Conservation (phyloP, 2,329 filamentous ascomycete species). For the Volutella citrinella region DNA sequence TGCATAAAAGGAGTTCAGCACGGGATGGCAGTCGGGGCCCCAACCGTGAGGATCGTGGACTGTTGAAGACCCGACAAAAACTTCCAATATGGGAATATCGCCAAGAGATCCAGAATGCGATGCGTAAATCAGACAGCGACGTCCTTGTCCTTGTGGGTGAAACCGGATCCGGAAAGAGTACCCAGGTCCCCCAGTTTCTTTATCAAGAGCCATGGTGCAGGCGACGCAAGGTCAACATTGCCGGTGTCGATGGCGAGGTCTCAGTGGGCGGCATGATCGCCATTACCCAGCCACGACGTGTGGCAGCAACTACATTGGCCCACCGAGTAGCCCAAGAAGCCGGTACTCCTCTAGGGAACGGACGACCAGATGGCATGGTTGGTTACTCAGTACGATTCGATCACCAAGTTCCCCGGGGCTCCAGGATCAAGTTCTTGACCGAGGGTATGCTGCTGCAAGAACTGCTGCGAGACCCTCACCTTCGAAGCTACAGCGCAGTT, state of each 20-base stretch:
- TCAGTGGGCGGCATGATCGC: conserved; percentile 77
- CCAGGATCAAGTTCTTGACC: conserved; percentile 88
- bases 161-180: conserved; percentile 95
- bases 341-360: conserved; percentile 49
- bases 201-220: conserved; percentile 76
- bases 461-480: conserved; percentile 77
- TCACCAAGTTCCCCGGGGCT: conserved; percentile 75
- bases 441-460: conserved; percentile 97
- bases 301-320: conserved; percentile 89
- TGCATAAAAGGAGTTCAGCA: conserved; percentile 9
- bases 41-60: conserved; percentile 27
- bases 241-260: conserved; percentile 37
- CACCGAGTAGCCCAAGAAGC: conserved; percentile 80
- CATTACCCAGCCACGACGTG: conserved; percentile 89
- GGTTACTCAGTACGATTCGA: conserved; percentile 97
- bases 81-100: conserved; percentile 80
- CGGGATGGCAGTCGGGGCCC: conserved; percentile 12
- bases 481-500: conserved; percentile 83
- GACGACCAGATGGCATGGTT: conserved; percentile 51
- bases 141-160: conserved; percentile 87
- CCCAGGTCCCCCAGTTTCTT: conserved; percentile 91
- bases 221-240: conserved; percentile 51
- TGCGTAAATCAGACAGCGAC: conserved; percentile 57
- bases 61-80: conserved; percentile 54
- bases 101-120: conserved; percentile 62